phyloP scores from a whole-genome alignment of 202 grass and related monocot genomes.

The Alloteropsis angusta region DNA sequence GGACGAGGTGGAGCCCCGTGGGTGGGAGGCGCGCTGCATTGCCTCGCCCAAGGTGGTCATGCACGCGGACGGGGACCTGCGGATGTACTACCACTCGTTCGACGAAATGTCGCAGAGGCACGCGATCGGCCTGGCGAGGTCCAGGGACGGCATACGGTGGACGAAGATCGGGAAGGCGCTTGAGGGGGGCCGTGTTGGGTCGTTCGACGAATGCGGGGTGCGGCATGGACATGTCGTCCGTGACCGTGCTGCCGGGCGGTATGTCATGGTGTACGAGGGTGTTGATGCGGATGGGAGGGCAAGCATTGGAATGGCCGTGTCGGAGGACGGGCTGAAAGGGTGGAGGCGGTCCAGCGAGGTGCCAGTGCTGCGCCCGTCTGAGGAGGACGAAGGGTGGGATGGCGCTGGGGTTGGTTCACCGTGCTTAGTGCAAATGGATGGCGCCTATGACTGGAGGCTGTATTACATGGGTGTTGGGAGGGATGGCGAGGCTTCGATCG shows the following conservation, averaged over 20 bases:
- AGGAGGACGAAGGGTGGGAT: constrained; percentile 61
- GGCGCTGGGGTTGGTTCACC: constrained; percentile 42
- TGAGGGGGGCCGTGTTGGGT: constrained; percentile 34
- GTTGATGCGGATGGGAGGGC: constrained; percentile 26
- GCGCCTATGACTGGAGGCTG: constrained; percentile 60
- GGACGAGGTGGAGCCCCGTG: constrained; percentile 17
- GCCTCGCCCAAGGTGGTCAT: constrained; percentile 55
- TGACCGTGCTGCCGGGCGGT: constrained; percentile 35
- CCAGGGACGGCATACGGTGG: constrained; percentile 67
- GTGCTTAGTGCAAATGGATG: constrained; percentile 57
- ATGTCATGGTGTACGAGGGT: constrained; percentile 78
- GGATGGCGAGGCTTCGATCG: constrained; percentile 41
- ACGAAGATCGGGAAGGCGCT: constrained; percentile 48
- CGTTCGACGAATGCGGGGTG: constrained; percentile 56
- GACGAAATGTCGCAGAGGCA: constrained; percentile 38
- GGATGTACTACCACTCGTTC: constrained; percentile 91
- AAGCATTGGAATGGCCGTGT: constrained; percentile 59
- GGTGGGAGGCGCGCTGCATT: constrained; percentile 52
- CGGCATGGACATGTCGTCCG: constrained; percentile 55
- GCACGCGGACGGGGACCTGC: constrained; percentile 53
- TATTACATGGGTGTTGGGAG: constrained; percentile 58
- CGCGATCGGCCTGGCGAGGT: constrained; percentile 57
- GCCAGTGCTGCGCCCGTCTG: constrained; percentile 36
- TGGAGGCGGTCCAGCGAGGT: constrained; percentile 52
- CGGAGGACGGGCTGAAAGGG: constrained; percentile 49